Evolutionary conservation across 768 basidiomycete genomes (phyloP).

Genomic region (Mycena epipterygia): DNA sequence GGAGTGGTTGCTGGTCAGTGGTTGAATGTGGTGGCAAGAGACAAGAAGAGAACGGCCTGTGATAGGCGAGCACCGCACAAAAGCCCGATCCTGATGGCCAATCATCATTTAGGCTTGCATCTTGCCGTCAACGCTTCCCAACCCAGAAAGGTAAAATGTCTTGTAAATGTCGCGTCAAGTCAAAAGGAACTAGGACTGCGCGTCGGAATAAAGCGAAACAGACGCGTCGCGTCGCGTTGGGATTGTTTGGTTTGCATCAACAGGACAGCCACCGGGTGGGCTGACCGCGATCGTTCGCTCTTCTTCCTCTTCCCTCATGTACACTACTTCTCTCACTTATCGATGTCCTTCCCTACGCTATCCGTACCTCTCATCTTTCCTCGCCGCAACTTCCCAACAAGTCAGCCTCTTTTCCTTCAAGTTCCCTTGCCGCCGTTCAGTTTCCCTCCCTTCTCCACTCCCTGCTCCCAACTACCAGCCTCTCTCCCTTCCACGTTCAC

Average conservation of each 20-base stretch:
- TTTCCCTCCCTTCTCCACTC: not conserved
- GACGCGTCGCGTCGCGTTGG: not conserved
- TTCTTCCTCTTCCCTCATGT: not conserved
- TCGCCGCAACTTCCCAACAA: not conserved
- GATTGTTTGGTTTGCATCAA: not conserved
- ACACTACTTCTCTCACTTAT: not conserved
- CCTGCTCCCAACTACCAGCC: no score
- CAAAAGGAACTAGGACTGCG: not conserved
- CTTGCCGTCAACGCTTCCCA: slow-evolving; percentile 4
- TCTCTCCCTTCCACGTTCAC: not conserved
- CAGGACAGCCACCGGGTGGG: not conserved
- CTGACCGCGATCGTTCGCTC: not conserved
- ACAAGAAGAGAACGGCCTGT: not conserved
- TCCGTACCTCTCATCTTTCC: no score
- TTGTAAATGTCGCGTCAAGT: not conserved
- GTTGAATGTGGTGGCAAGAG: no score
- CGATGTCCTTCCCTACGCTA: no score
- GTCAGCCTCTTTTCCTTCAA: not conserved
- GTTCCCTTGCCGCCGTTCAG: not conserved
- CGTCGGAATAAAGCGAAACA: not conserved
- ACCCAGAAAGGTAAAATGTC: slow-evolving; percentile 1
- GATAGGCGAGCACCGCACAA: slow-evolving; percentile 9
- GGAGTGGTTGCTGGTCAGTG: no score
- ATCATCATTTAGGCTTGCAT: not conserved
- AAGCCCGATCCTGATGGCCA: not conserved